Base-by-base conservation (phyloP, 2,329 filamentous ascomycete species). In the Diplodia scrobiculata region DNA sequence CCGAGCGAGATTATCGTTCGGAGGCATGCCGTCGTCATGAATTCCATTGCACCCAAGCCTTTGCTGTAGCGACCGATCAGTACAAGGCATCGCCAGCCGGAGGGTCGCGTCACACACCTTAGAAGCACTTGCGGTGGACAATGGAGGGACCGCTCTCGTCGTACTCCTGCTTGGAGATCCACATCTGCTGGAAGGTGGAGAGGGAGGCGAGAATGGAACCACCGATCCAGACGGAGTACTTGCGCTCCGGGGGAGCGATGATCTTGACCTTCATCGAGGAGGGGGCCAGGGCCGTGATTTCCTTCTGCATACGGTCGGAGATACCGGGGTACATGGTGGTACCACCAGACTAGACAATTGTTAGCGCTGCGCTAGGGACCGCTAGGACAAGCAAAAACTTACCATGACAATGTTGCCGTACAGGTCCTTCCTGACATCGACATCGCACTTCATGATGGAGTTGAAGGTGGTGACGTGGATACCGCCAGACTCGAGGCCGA, bases 181-280 rank as follows among this genome's bases (percentile, higher is more conserved):
- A 99, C 95, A 99, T 99, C 87, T 99, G 95, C 88, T 99, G 95
- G 94, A 99, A 99, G 84, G 95, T 99, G 75, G 95, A 99, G 78
- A 99, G 91, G 72, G 95, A 99, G 76, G 95, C 95, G 79, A 99
- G 86, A 85, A 99, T 99, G 83, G 95, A 99, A 89, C 95, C 95
- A 95, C 95, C 95, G 82, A 99, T 99, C 95, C 95, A 99, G 87
- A 99, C 95, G 72, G 95, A 98, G 92, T 99, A 99, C 89, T 99
- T 99, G 85, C 95, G 92, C 91, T 99, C 95, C 75, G 95, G 95
- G 76, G 95, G 95, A 85, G 95, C 95, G 81, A 99, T 98, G 85
- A 99, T 98, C 91, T 98, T 98, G 89, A 99, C 94, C 92, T 98
- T 98, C 95, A 99, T 98, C 79, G 93, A 97, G 73, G 95, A 98